Evolutionary conservation across 1,284 basidiomycete genomes (phyloP).

Genomic region (Veloporphyrellus conicus): DNA sequence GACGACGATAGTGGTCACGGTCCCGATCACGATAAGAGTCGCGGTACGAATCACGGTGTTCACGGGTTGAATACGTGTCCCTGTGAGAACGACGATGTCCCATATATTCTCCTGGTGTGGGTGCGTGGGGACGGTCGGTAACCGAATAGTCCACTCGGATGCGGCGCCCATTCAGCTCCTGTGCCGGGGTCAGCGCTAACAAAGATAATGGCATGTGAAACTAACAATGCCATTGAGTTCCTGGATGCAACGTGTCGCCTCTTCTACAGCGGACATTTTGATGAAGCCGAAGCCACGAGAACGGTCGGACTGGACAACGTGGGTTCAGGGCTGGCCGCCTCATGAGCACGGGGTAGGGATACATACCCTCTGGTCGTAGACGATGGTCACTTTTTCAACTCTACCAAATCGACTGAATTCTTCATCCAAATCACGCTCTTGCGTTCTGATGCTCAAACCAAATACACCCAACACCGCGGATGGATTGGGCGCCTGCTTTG

Average conservation of each 20-base stretch:
- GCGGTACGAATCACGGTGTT: conserved; percentile 47
- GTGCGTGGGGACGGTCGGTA: conserved; percentile 88
- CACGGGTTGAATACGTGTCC: conserved; percentile 47
- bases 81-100: conserved; percentile 74
- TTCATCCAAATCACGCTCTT: conserved; percentile 90
- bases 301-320: conserved; percentile 71
- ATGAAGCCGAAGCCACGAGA: conserved; percentile 98
- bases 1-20: conserved; percentile 45
- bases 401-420: conserved; percentile 87
- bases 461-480: conserved; percentile 93
- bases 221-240: conserved; percentile 89
- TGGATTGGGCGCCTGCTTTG: conserved; percentile 74
- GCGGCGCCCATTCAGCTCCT: conserved; percentile 92
- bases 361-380: conserved; percentile 96
- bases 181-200: conserved; percentile 11
- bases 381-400: conserved; percentile 95
- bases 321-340: conserved; percentile 15
- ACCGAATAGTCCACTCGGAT: conserved; percentile 98
- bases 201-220: conserved; percentile 15
- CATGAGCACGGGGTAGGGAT: conserved; percentile 30
- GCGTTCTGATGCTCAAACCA: conserved; percentile 90
- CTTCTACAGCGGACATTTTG: conserved; percentile 83
- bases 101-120: conserved; percentile 98
- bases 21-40: conserved; percentile 51
- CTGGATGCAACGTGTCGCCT: conserved; percentile 83